Conservation (phyloP, 176 grass and related monocot genomes). For the Oryza meyeriana region DNA sequence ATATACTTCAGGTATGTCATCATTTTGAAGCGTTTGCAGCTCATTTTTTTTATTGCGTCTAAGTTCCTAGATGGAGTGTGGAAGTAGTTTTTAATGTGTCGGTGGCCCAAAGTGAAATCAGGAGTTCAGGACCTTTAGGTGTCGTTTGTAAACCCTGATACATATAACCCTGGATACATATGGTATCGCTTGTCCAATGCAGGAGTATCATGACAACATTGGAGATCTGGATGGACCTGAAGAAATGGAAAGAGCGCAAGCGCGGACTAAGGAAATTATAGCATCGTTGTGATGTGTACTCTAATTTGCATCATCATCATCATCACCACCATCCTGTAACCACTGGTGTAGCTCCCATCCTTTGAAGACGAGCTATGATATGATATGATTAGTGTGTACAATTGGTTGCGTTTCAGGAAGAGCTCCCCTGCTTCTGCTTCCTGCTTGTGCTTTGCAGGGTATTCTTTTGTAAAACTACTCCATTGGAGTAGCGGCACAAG, state of each 20-base stretch:
- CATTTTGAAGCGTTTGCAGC: not conserved
- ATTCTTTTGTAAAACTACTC: not conserved
- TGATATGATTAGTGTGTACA: not conserved
- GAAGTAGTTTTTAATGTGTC: not conserved
- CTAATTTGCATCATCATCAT: not conserved
- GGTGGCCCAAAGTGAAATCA: not conserved
- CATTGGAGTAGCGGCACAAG: not conserved
- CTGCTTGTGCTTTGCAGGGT: not conserved
- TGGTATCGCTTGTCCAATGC: not conserved
- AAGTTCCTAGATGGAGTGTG: not conserved
- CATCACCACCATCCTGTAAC: not conserved
- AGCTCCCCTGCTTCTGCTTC: too few relatives aligned
- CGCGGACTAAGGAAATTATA: slow-evolving; percentile 69
- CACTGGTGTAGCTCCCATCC: not conserved
- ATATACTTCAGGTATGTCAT: slow-evolving; percentile 68
- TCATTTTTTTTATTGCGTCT: not conserved
- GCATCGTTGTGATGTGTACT: slow-evolving; percentile 39
- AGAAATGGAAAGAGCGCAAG: slow-evolving; percentile 88
- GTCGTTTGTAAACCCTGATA: too few relatives aligned
- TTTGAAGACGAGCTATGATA: not conserved
- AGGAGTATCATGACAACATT: slow-evolving; percentile 99
- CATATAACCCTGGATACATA: not conserved
- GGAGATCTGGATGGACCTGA: slow-evolving; percentile 90
- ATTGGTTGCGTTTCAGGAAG: not conserved
- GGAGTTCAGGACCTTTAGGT: not conserved